phyloP scores from a whole-genome alignment of 331 rosid species.

The Quercus tomentella region DNA sequence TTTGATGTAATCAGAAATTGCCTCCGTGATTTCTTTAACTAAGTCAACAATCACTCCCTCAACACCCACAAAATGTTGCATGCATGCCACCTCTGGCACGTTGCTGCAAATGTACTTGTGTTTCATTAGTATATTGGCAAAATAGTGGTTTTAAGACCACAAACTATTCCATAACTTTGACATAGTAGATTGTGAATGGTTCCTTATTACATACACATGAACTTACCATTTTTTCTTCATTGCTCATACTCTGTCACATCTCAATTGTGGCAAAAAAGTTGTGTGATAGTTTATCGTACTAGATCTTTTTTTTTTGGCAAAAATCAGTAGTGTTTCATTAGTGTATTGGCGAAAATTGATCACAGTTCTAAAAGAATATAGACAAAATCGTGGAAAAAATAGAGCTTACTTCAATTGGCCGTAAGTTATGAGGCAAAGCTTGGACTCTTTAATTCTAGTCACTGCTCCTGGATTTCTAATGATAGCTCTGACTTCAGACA shows the following conservation, averaged over 20 bases:
- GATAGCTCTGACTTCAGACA: conserved; percentile 39
- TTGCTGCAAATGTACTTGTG: conserved; percentile 25
- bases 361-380: too few species aligned
- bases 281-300: too few species aligned
- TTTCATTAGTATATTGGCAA: neutral
- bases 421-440: conserved; percentile 37
- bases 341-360: neutral
- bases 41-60: conserved; percentile 45
- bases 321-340: too few species aligned
- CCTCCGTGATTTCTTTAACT: conserved; percentile 41
- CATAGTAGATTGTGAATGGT: too few species aligned
- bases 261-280: too few species aligned
- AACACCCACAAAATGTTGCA: conserved; percentile 43
- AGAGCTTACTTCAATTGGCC: conserved; percentile 40
- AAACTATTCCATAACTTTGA: too few species aligned
- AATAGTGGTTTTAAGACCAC: neutral
- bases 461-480: conserved; percentile 35
- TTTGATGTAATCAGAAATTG: conserved; percentile 4
- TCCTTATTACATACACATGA: too few species aligned
- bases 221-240: too few species aligned
- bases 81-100: conserved; percentile 22
- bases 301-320: too few species aligned
- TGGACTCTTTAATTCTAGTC: conserved; percentile 27
- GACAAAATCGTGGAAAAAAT: neutral
- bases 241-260: accelerated